Evolutionary conservation across 352 stramenopile species (phyloP), one percentile per base, ranked within the genome.

Genomic region (Phytophthora pini): DNA sequence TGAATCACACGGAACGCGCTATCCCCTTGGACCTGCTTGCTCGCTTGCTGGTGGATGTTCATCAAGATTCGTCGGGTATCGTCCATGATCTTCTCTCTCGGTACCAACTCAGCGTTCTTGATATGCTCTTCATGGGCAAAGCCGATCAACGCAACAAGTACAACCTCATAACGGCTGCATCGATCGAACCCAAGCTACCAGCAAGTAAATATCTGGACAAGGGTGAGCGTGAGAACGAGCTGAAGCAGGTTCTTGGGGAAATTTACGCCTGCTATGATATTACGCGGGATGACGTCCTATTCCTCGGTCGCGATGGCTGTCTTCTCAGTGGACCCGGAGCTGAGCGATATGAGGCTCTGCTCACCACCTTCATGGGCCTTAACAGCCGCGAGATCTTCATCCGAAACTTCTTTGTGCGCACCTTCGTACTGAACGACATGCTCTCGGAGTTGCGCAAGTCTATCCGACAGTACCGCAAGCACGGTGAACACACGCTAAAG

Each of bases 161-260:
- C 70, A 99, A 99, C 62, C 72, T 99, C 20, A 97, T 99, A 48
- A 98, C 99, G 56, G 92, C 97, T 36, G 97, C 95, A 56, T 88
- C 95, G 27, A 99, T 99, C 48, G 97, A 93, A 3, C 97, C 97
- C 5, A 97, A 99, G 72, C 76, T 99, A 10, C 96, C 93, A 34
- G 97, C 96, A 6, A 95, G 95, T 68, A 97, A 99, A 73, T 99
- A 99, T 72, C 92, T 99, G 70, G 94, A 99, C 72, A 98, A 98
- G 55, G 95, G 95, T 38, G 94, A 99, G 52, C 98, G 97, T 31
- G 96, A 99, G 64, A 99, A 99, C 71, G 97, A 99, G 65, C 84
- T 99, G 4, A 98, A 98, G 76, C 91, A 98, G 72, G 88, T 97
- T 9, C 81, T 99, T 8, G 96, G 96, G 15, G 95, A 99, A 70